Evolutionary conservation across 148 eudicot genomes (phyloP), one percentile per base, ranked within the genome.

Genomic region (Rheum nobile): DNA sequence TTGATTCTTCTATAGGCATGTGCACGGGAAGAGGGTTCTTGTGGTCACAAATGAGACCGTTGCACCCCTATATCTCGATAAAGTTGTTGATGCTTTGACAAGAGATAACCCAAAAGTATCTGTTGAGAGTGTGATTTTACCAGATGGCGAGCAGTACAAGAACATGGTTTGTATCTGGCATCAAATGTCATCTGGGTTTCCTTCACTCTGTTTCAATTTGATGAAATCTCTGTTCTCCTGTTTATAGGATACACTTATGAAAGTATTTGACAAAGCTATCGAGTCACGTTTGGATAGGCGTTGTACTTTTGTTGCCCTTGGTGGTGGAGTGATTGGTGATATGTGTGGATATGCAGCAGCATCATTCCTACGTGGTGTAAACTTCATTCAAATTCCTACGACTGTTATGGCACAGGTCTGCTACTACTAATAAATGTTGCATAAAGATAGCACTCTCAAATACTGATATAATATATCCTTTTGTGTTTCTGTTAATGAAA

Each of bases 261-360:
- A 92, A 87, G 83, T 96, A 5, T 92, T 92, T 79, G 99, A 96
- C 80, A 92, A 92, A 84, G 99, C 99, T 26, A 92, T 96, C 8
- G 97, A 89, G 83, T 86, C 99, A 71, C 85, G 97, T 72, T 78
- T 95, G 81, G 99, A 95, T 72, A 79, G 99, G 70, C 89, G 91
- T 2, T 83, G 89, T 72, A 96, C 99, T 67, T 96, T 96, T 81
- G 87, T 96, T 78, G 97, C 99, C 50, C 97, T 96, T 72, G 97
- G 99, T 76, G 97, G 99, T 67, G 99, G 97, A 21, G 99, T 96
- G 75, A 90, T 96, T 21, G 99, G 99, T 6, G 99, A 96, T 76
- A 96, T 96, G 99, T 96, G 99, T 77, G 97, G 99, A 47, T 92
- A 76, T 92, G 99, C 99, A 47, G 97, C 99, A 54, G 94, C 99